phyloP scores from a whole-genome alignment of 805 yeast species.

The Diddensiella santjacobensis region DNA sequence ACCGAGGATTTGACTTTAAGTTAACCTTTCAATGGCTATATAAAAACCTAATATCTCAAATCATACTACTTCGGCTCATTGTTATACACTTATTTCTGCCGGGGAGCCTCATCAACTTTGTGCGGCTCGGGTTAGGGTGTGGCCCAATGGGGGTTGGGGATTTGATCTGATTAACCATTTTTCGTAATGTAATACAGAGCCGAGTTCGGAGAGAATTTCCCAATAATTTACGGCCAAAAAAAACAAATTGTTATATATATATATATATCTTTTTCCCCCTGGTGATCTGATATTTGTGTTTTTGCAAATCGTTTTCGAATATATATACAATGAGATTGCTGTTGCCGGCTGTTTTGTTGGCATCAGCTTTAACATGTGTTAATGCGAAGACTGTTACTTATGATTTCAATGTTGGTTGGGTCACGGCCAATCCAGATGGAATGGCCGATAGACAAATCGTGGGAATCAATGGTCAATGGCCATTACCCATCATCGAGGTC shows the following conservation, averaged over 20 bases:
- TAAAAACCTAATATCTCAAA: too few relatives aligned
- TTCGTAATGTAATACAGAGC: too few relatives aligned
- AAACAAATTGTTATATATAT: too few relatives aligned
- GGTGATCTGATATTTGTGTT: background rate
- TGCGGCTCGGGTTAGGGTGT: too few relatives aligned
- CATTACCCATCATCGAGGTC: constrained; percentile 81
- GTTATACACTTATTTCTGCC: too few relatives aligned
- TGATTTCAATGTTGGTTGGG: constrained; percentile 39
- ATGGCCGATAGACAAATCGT: constrained; percentile 46
- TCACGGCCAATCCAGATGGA: constrained; percentile 56
- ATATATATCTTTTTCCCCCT: background rate
- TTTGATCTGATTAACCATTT: background rate
- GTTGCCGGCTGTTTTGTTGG: background rate
- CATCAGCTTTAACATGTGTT: background rate
- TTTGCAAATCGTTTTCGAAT: background rate
- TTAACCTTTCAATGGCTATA: too few relatives aligned
- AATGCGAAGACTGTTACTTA: constrained; percentile 28
- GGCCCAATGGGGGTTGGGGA: too few relatives aligned
- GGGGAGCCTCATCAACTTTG: too few relatives aligned
- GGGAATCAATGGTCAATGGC: constrained; percentile 68
- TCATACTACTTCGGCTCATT: too few relatives aligned
- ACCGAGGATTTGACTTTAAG: too few relatives aligned
- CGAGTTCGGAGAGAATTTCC: background rate
- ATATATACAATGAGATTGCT: background rate
- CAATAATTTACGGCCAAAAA: background rate